These are phyloP conservation scores for Mycena vulgaris DNA, from an alignment of 768 basidiomycete genomes.

Conservation along the genomic window DNA sequence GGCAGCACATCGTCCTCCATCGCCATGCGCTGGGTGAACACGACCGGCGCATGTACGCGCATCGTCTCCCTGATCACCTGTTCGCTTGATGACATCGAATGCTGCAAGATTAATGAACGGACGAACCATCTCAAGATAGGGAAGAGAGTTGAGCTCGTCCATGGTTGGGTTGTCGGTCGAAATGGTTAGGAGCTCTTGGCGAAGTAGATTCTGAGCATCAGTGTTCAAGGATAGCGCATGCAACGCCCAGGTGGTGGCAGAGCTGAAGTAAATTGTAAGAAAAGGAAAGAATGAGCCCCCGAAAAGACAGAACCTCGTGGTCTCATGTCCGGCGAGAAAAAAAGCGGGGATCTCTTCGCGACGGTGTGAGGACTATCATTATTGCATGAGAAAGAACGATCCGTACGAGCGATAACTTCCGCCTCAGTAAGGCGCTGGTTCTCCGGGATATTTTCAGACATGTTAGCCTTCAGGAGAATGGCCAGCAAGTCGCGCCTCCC, in stretches of 20 bases:
- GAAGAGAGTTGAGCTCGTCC: slow-evolving; percentile 53
- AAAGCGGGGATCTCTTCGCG: slow-evolving; percentile 60
- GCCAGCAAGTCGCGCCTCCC: slow-evolving; percentile 63
- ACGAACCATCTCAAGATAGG: slow-evolving; percentile 50
- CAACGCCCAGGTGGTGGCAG: slow-evolving; percentile 55
- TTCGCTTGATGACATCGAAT: slow-evolving; percentile 18
- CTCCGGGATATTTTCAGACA: slow-evolving; percentile 62
- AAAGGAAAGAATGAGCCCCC: background rate
- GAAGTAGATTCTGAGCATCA: slow-evolving; percentile 58
- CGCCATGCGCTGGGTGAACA: slow-evolving; percentile 59
- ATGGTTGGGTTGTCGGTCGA: slow-evolving; percentile 27
- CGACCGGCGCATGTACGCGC: slow-evolving; percentile 69
- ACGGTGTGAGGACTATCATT: background rate
- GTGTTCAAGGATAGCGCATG: slow-evolving; percentile 56
- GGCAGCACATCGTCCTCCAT: slow-evolving; percentile 70
- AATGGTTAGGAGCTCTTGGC: slow-evolving; percentile 57
- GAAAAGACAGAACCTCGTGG: slow-evolving; percentile 47
- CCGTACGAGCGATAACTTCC: background rate
- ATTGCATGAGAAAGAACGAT: background rate
- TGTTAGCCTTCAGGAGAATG: slow-evolving; percentile 65
- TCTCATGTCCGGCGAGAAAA: slow-evolving; percentile 60
- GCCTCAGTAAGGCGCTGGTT: slow-evolving; percentile 51
- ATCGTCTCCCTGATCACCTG: slow-evolving; percentile 64
- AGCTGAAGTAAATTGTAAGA: background rate
- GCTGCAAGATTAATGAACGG: slow-evolving; percentile 33